phyloP scores from a whole-genome alignment of 2,329 filamentous ascomycete genomes.

The Trichoderma pleuroti region DNA sequence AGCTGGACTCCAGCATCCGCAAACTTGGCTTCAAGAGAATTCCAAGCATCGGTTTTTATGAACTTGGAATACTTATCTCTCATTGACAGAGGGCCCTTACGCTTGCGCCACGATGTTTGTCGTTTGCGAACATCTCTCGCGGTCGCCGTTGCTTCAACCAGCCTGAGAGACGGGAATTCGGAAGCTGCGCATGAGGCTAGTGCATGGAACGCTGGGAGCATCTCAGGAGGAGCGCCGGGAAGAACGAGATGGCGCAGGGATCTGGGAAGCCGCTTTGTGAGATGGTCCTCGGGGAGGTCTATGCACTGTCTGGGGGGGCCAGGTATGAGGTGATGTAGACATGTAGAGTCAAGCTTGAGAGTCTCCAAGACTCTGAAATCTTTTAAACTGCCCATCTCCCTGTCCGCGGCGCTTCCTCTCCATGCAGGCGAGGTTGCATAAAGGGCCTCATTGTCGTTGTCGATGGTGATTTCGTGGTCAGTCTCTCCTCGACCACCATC shows the following conservation, averaged over 20 bases:
- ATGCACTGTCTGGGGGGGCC: not conserved
- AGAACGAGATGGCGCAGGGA: not conserved
- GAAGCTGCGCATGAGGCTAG: not conserved
- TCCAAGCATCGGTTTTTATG: not conserved
- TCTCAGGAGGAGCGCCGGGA: slow-evolving; percentile 4
- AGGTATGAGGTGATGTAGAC: not conserved
- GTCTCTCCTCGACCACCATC: not conserved
- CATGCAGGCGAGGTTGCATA: slow-evolving; percentile 7
- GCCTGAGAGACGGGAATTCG: not conserved
- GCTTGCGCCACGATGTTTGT: slow-evolving; percentile 1
- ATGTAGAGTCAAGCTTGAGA: slow-evolving; percentile 13
- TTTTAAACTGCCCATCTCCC: not conserved
- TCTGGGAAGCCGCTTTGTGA: not conserved
- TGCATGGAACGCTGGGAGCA: slow-evolving; percentile 6
- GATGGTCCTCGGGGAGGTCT: not conserved
- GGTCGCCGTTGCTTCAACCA: not conserved
- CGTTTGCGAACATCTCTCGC: not conserved
- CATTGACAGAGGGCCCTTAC: not conserved
- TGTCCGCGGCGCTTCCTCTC: not conserved
- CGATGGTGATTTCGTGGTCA: not conserved
- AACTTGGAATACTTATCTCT: not conserved
- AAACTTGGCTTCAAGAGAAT: not conserved
- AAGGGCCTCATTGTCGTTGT: not conserved
- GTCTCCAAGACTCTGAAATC: slow-evolving; percentile 5
- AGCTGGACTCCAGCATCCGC: not conserved